phyloP scores from a whole-genome alignment of 2,329 filamentous ascomycete species.

The Onygenales sp. region DNA sequence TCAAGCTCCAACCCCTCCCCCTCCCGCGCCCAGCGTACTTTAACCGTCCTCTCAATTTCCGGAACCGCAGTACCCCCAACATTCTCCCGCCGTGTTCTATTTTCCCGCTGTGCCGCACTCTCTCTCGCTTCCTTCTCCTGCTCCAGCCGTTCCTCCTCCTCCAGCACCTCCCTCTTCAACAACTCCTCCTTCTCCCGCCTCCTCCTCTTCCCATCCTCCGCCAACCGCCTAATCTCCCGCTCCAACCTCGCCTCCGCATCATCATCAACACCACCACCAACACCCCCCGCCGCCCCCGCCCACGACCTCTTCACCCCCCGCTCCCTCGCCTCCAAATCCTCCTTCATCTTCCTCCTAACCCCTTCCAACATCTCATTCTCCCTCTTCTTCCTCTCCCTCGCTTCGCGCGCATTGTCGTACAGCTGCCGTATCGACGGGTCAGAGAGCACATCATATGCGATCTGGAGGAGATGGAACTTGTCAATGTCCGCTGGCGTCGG shows the following conservation, averaged over 20 bases:
- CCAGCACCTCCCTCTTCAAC: slow-evolving; percentile 36
- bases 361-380: slow-evolving; percentile 66
- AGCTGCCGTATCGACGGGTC: slow-evolving; percentile 60
- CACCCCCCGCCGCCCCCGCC: slow-evolving; percentile 21
- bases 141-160: slow-evolving; percentile 26
- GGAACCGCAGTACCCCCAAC: slow-evolving; percentile 35
- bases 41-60: slow-evolving; percentile 50
- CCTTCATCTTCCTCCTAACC: slow-evolving; percentile 65
- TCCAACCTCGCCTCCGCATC: slow-evolving; percentile 38
- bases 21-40: slow-evolving; percentile 46
- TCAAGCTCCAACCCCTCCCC: slow-evolving; percentile 38
- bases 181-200: slow-evolving; percentile 40
- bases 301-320: slow-evolving; percentile 52
- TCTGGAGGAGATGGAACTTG: slow-evolving; percentile 76
- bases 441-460: slow-evolving; percentile 74
- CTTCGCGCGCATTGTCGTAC: slow-evolving; percentile 70
- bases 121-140: slow-evolving; percentile 33
- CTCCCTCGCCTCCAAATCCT: slow-evolving; percentile 75
- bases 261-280: slow-evolving; percentile 39
- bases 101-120: slow-evolving; percentile 30
- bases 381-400: slow-evolving; percentile 58
- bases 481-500: slow-evolving; percentile 58
- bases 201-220: slow-evolving; percentile 44
- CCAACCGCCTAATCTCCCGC: slow-evolving; percentile 43
- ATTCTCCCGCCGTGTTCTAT: slow-evolving; percentile 22